These are phyloP conservation scores for Yarrowia divulgata DNA, from an alignment of 805 yeast species.

Conservation along the genomic window DNA sequence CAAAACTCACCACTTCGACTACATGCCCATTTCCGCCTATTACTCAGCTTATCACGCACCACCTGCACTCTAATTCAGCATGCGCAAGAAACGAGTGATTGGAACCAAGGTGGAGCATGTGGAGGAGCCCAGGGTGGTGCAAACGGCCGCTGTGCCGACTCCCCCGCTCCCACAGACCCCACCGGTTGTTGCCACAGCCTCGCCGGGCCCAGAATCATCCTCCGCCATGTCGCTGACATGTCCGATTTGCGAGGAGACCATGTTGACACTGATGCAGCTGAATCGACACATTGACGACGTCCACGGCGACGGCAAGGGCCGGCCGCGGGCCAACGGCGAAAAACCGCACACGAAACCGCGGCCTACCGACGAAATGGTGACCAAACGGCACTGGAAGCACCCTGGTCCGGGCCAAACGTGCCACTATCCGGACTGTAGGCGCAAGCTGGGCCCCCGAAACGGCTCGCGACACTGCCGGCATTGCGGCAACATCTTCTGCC, in stretches of 20 bases:
- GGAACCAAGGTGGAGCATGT: slow-evolving; percentile 30
- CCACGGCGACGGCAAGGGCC: slow-evolving; percentile 56
- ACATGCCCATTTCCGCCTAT: neutral
- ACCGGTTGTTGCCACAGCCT: neutral
- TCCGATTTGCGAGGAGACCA: slow-evolving; percentile 72
- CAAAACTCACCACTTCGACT: neutral
- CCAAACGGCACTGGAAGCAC: slow-evolving; percentile 65
- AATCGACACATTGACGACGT: slow-evolving; percentile 76
- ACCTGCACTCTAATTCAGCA: slow-evolving; percentile 20
- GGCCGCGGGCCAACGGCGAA: slow-evolving; percentile 54
- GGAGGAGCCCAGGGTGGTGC: neutral
- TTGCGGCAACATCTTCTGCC: slow-evolving; percentile 78
- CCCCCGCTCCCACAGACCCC: neutral
- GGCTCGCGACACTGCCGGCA: slow-evolving; percentile 74
- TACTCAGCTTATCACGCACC: slow-evolving; percentile 32
- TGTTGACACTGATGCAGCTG: slow-evolving; percentile 60
- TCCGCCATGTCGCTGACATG: slow-evolving; percentile 52
- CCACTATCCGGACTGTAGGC: slow-evolving; percentile 53
- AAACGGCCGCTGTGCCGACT: neutral
- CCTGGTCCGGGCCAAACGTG: slow-evolving; percentile 58
- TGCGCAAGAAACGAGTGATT: slow-evolving; percentile 35
- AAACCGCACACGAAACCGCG: slow-evolving; percentile 30
- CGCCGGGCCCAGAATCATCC: neutral
- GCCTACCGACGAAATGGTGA: slow-evolving; percentile 50
- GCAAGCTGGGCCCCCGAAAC: slow-evolving; percentile 57